Base-by-base conservation (phyloP, 2,329 filamentous ascomycete species). In the Elsinoe fawcettii region DNA sequence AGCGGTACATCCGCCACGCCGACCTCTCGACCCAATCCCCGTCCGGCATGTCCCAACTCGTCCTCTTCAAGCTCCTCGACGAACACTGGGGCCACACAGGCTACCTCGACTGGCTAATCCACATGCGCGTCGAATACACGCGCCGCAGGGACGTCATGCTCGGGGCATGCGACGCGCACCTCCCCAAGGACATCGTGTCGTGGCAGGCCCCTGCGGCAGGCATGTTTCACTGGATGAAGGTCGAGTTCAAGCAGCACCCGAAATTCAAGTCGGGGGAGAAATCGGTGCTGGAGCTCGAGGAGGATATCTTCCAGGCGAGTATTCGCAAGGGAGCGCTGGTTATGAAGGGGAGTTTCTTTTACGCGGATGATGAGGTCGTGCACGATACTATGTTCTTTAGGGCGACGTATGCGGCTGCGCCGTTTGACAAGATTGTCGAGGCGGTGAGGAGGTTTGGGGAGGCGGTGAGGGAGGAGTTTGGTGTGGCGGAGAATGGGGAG, bases 61-160 rank as follows among this genome's bases (percentile, higher is more conserved):
- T 92, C 7, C 74, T 97, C 56, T 91, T 88, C 75, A 95, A 95
- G 74, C 77, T 99, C 20, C 78, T 99, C 1, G 93, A 99, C 63
- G 90, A 96, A 71, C 84, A 85, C 51, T 99, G 93, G 93, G 93
- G 92, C 22, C 93, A 99, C 67, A 79, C 82, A 41, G 91, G 91
- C 1, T 99, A 95, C 68, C 73, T 99, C 22, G 80, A 86, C 66
- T 99, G 93, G 93, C 74, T 99, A 62, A 87, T 93, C 68, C 80
- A 89, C 68, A 75, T 97, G 65, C 82, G 90, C 47, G 71, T 83
- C 65, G 83, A 90, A 71, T 99, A 99, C 69, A 93, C 91, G 1
- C 75, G 77, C 63, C 82, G 92, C 60, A 78, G 93, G 57, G 81
- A 97, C 67, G 80, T 82, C 23, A 81, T 99, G 58, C 76, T 96